Conservation (phyloP, 768 basidiomycete genomes). For the Phaeotremella skinneri region DNA sequence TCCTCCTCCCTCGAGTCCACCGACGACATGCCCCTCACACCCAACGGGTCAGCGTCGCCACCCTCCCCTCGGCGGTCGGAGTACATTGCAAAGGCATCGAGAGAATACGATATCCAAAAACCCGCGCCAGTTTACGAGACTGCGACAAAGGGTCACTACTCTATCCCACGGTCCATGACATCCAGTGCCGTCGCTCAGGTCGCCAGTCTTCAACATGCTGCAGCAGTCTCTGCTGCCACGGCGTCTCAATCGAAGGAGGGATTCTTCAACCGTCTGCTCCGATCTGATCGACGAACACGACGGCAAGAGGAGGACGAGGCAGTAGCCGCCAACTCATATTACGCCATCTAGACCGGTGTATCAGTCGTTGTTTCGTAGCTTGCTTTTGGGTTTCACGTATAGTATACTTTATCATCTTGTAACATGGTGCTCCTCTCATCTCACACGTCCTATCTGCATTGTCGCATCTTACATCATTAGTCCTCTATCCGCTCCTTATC, state of each 20-base stretch:
- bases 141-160: slow-evolving; percentile 20
- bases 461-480: too few species aligned
- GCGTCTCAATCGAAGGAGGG: slow-evolving; percentile 22
- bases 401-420: background rate
- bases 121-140: slow-evolving; percentile 39
- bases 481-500: too few species aligned
- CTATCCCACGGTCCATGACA: slow-evolving; percentile 34
- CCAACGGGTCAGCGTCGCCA: slow-evolving; percentile 14
- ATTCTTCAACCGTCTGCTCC: slow-evolving; percentile 30
- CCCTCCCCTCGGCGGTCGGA: slow-evolving; percentile 15
- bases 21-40: slow-evolving; percentile 40
- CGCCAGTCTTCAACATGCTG: slow-evolving; percentile 2
- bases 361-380: background rate
- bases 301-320: slow-evolving; percentile 4
- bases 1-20: slow-evolving; percentile 49
- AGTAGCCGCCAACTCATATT: background rate
- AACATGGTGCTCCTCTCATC: too few species aligned
- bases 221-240: slow-evolving; percentile 4
- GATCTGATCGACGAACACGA: slow-evolving; percentile 15
- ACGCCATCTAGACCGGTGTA: slow-evolving; percentile 2
- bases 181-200: slow-evolving; percentile 6
- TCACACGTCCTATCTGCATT: too few species aligned
- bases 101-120: slow-evolving; percentile 22
- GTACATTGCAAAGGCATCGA: slow-evolving; percentile 25
- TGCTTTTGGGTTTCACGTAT: background rate